Base-by-base conservation (phyloP, 163 green algal genomes). In the Coccomyxa subellipsoidea region DNA sequence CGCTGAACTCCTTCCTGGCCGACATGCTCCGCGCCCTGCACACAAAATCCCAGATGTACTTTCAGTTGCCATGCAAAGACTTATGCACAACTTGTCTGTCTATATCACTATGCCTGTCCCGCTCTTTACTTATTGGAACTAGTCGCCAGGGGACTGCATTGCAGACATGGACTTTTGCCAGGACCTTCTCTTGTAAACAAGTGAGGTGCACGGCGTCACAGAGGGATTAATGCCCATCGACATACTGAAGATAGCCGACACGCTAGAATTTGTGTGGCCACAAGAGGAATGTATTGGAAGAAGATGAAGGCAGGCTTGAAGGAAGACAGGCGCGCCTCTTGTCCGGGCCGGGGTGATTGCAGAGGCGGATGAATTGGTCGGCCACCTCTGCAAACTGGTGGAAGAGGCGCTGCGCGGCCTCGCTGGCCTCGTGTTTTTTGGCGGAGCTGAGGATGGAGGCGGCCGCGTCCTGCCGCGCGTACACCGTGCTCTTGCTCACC, bases 351-450 rank as follows among this genome's bases (percentile, higher is more conserved):
- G 89, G 81, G 85, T 90, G 91, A 78, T 93, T 83, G 87, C 94
- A 98, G 40, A 98, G 88, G 59, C 86, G 84, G 75, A 95, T 94
- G n/a, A 97, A 89, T 78, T 96, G 90, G 69, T 97, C 95, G 71
- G 92, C 91, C 38, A 98, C 81, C 4, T 54, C 54, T 10, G 83
- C 38, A 35, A 92, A 94, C 78, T 94, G 87, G 31, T 80, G 39
- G 59, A 86, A 88, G 38, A 90, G 69, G 36, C 32, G 36, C 83
- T 81, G 70, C 59, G 32, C 38, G 53, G 29, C 76, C 15, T 81
- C 71, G 40, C 84, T 76, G 40, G 38, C 29, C 54, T 86, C 78
- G 37, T 82, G 81, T 38, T 54, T 85, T 79, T 88, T 86, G 12
- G 83, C 84, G 7, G 81, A 77, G 69, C 77, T 82, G 34, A 93